Conservation (phyloP, 495 filamentous ascomycete species). For the Daldinia grandis region DNA sequence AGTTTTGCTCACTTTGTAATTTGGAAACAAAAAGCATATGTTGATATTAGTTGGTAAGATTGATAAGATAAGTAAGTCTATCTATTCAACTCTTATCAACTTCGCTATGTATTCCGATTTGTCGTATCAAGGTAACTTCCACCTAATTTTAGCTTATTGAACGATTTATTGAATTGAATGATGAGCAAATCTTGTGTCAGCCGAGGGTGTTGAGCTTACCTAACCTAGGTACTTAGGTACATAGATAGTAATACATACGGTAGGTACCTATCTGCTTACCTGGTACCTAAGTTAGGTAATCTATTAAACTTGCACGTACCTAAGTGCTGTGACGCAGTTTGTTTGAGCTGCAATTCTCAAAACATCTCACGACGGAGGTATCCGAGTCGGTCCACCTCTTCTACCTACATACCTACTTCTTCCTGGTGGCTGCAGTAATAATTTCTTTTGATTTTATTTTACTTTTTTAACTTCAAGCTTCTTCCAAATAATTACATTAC, state of each 20-base stretch:
- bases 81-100: neutral
- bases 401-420: too few species aligned
- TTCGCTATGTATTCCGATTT: neutral
- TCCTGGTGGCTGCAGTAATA: neutral
- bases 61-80: neutral
- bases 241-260: too few species aligned
- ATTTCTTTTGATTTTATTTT: neutral
- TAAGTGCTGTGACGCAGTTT: slow-evolving; percentile 15
- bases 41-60: too few species aligned
- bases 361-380: neutral
- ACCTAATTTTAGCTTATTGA: neutral
- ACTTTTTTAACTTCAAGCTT: neutral
- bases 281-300: neutral
- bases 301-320: neutral
- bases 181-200: neutral
- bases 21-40: neutral
- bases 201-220: neutral
- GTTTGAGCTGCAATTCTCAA: slow-evolving; percentile 17
- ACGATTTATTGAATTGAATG: neutral
- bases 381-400: neutral
- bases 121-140: neutral
- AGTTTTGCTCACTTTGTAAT: neutral
- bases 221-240: neutral
- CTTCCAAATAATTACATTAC: neutral
- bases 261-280: neutral